A percentile compares a stretch with the other conserved stretches of the same genome.
Evolutionary conservation across 1,284 basidiomycete genomes (phyloP).

Genomic region (Austropuccinia psidii): DNA sequence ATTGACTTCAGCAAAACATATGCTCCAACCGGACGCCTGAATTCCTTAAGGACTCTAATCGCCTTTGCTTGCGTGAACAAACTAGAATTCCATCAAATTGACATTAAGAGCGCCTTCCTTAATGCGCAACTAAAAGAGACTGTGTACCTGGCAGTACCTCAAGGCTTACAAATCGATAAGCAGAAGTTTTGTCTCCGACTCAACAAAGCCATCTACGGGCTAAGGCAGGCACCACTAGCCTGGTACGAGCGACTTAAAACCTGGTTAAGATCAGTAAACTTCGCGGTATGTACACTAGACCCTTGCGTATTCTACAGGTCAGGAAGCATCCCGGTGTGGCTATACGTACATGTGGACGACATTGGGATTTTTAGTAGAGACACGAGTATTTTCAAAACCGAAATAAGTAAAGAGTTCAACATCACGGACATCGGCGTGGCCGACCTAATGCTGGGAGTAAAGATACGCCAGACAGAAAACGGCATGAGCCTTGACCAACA

Average conservation of each 20-base stretch:
- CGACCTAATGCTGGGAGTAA: neutral
- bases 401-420: no score
- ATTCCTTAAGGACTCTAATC: neutral
- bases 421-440: no score
- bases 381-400: no score
- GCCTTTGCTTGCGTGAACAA: no score
- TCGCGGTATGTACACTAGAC: neutral
- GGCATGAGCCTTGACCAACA: no score
- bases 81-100: neutral
- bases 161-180: neutral
- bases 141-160: neutral
- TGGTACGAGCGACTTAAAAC: neutral
- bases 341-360: neutral
- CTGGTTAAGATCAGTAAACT: neutral
- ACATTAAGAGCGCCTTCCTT: neutral
- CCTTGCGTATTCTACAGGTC: neutral
- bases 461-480: no score
- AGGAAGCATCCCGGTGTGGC: neutral
- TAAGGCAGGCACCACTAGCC: neutral
- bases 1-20: neutral
- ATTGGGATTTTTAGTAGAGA: no score
- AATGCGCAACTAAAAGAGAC: neutral
- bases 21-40: neutral
- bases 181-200: neutral
- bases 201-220: neutral